phyloP scores from a whole-genome alignment of 306 rosid genomes.

The Vigna reflexopilosa region DNA sequence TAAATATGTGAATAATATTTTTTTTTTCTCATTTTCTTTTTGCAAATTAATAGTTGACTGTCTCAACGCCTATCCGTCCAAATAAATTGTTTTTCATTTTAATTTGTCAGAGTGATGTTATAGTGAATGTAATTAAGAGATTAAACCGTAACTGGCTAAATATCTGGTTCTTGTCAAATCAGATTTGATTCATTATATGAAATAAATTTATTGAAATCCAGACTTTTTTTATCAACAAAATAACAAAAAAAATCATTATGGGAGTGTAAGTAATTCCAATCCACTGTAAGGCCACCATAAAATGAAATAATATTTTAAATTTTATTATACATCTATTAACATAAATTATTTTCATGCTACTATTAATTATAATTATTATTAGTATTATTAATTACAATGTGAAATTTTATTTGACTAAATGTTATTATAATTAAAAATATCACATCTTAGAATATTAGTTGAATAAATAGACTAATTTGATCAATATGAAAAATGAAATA shows the following conservation, averaged over 20 bases:
- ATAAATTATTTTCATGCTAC: background rate
- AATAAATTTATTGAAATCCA: background rate
- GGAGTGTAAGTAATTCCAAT: background rate
- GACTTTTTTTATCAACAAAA: background rate
- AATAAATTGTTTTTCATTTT: background rate
- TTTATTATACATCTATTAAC: background rate
- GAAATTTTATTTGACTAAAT: background rate
- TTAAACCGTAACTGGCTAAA: background rate
- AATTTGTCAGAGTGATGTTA: background rate
- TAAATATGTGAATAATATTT: no score
- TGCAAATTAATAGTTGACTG: background rate
- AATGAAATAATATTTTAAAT: background rate
- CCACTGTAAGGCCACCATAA: background rate
- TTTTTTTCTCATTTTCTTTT: no score
- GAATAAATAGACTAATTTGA: background rate
- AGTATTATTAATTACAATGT: background rate
- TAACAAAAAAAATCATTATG: background rate
- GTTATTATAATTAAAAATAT: background rate
- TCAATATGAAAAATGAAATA: background rate
- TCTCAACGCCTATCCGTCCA: background rate
- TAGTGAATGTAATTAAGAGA: background rate
- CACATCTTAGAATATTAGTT: background rate
- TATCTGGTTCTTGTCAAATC: background rate
- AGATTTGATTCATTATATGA: background rate
- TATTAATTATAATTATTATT: no score